phyloP scores from a whole-genome alignment of 768 basidiomycete species.

The Hemileccinum impolitum region DNA sequence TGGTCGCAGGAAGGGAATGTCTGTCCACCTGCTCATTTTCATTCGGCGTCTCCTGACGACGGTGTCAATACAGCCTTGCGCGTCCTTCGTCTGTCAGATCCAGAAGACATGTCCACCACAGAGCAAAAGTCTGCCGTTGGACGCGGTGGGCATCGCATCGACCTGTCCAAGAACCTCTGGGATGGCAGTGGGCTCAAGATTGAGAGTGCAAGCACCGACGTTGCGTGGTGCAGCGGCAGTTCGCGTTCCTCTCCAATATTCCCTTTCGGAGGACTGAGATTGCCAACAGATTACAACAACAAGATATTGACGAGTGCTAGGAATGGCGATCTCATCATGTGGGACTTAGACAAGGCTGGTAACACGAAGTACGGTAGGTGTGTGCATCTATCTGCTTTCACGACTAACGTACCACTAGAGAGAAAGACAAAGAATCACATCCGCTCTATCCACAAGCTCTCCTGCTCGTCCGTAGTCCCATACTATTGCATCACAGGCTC shows the following conservation, averaged over 20 bases:
- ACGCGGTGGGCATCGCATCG: slow-evolving; percentile 62
- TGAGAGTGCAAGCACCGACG: slow-evolving; percentile 74
- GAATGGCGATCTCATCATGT: slow-evolving; percentile 81
- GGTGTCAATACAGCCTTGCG: slow-evolving; percentile 45
- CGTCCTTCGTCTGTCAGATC: slow-evolving; percentile 55
- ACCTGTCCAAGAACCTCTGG: slow-evolving; percentile 75
- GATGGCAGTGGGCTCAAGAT: slow-evolving; percentile 74
- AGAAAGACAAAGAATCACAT: slow-evolving; percentile 64
- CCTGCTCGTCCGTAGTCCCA: slow-evolving; percentile 63
- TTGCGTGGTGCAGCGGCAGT: slow-evolving; percentile 77
- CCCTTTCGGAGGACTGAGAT: not conserved
- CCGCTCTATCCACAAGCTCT: slow-evolving; percentile 68
- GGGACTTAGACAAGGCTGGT: slow-evolving; percentile 71
- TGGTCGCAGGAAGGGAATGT: slow-evolving; percentile 81
- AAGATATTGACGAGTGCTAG: slow-evolving; percentile 79
- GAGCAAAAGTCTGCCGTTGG: slow-evolving; percentile 56
- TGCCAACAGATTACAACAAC: slow-evolving; percentile 56
- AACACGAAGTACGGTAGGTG: slow-evolving; percentile 65
- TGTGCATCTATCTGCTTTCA: slow-evolving; percentile 4
- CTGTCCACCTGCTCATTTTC: slow-evolving; percentile 19
- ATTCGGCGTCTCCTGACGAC: slow-evolving; percentile 6
- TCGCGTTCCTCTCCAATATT: slow-evolving; percentile 21
- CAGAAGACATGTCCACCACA: slow-evolving; percentile 34
- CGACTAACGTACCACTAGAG: slow-evolving; percentile 42
- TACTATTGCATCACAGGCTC: slow-evolving; percentile 78